These are phyloP conservation scores for Botrytis byssoidea DNA, from an alignment of 2,329 filamentous ascomycete genomes.

Conservation along the genomic window DNA sequence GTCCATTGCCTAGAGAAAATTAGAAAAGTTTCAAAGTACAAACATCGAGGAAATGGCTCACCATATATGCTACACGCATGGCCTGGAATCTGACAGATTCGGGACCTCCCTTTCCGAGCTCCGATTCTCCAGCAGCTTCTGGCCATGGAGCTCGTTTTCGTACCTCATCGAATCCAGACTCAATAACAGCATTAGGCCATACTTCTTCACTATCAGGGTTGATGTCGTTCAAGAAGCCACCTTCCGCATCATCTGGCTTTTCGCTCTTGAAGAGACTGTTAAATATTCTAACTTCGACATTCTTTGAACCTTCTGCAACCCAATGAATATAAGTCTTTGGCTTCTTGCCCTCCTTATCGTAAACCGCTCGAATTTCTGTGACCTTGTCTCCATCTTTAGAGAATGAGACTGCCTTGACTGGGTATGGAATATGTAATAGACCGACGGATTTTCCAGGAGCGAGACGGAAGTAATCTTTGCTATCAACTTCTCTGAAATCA, in stretches of 20 bases:
- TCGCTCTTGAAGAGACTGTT: conserved; percentile 84
- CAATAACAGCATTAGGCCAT: conserved; percentile 75
- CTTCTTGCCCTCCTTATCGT: conserved; percentile 68
- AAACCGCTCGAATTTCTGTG: conserved; percentile 63
- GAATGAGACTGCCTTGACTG: conserved; percentile 67
- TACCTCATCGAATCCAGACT: conserved; percentile 80
- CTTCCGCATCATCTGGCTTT: conserved; percentile 73
- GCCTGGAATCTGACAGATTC: conserved; percentile 88
- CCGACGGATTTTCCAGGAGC: conserved; percentile 73
- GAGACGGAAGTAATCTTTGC: conserved; percentile 74
- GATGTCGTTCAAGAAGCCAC: conserved; percentile 80
- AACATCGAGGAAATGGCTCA: conserved; percentile 22
- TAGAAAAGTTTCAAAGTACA: not conserved
- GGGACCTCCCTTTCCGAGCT: conserved; percentile 59
- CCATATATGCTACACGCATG: conserved; percentile 74
- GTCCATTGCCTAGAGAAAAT: conserved; percentile 59
- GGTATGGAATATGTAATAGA: conserved; percentile 67
- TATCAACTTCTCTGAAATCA: conserved; percentile 73
- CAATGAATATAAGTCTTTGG: conserved; percentile 89
- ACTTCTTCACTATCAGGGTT: conserved; percentile 81
- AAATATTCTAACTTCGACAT: conserved; percentile 75
- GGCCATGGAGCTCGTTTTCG: conserved; percentile 75
- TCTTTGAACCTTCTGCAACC: conserved; percentile 69
- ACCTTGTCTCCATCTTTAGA: conserved; percentile 64
- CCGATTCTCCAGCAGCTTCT: conserved; percentile 65